Evolutionary conservation across 352 stramenopile species (phyloP).

Genomic region (Thraustotheca clavata): DNA sequence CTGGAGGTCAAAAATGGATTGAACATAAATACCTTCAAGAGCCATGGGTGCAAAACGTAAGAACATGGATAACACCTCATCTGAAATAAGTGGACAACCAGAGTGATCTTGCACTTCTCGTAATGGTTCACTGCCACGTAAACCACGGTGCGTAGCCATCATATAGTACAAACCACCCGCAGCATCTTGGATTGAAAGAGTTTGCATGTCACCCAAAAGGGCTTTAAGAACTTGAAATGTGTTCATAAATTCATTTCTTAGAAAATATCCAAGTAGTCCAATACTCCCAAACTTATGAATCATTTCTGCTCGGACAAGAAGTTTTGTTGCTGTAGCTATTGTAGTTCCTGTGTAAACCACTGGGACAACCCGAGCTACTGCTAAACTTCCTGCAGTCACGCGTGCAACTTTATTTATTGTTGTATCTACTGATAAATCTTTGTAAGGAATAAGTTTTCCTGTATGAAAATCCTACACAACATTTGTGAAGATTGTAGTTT

Average conservation of each 20-base stretch:
- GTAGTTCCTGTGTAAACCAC: background rate
- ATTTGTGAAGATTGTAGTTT: background rate
- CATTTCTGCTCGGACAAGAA: background rate
- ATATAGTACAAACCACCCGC: no score
- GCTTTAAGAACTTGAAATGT: background rate
- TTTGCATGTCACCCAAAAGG: background rate
- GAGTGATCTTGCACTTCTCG: no score
- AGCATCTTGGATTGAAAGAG: no score
- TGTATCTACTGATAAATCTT: background rate
- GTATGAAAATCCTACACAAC: background rate
- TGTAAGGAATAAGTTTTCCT: background rate
- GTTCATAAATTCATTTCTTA: background rate
- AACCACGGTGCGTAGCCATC: no score
- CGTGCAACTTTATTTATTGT: background rate
- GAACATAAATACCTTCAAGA: conserved; percentile 73
- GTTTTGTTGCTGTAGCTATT: background rate
- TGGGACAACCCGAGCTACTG: background rate
- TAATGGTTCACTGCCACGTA: no score
- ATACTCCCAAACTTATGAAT: background rate
- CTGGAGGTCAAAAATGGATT: conserved; percentile 78
- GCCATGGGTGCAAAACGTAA: conserved; percentile 70
- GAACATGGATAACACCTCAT: conserved; percentile 57
- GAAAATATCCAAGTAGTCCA: background rate
- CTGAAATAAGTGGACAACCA: conserved; percentile 48
- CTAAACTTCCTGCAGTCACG: background rate